phyloP scores from a whole-genome alignment of 805 yeast species.

The Pichia rugopelliculosa region DNA sequence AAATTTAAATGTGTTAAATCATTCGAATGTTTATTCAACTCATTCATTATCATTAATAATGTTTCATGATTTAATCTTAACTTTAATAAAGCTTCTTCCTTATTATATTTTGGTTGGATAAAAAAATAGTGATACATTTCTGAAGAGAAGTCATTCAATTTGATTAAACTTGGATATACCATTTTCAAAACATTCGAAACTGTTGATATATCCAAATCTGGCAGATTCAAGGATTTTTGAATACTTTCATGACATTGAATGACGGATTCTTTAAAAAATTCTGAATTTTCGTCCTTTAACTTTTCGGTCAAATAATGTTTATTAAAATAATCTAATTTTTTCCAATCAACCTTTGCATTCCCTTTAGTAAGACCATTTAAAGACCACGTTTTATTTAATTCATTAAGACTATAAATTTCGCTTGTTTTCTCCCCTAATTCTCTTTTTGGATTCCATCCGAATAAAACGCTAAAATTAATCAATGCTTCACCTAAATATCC shows the following conservation, averaged over 20 bases:
- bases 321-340: slow-evolving; percentile 71
- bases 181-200: slow-evolving; percentile 34
- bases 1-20: slow-evolving; percentile 11
- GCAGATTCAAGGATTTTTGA: neutral
- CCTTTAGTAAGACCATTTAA: slow-evolving; percentile 80
- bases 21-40: slow-evolving; percentile 7
- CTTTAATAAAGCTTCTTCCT: slow-evolving; percentile 12
- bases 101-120: slow-evolving; percentile 27
- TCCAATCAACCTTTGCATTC: slow-evolving; percentile 82
- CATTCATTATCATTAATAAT: slow-evolving; percentile 1
- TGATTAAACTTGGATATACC: slow-evolving; percentile 44
- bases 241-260: slow-evolving; percentile 17
- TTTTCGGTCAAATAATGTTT: slow-evolving; percentile 51
- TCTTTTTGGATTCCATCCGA: slow-evolving; percentile 91
- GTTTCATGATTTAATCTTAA: slow-evolving; percentile 12
- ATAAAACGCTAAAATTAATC: slow-evolving; percentile 76
- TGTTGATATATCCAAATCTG: slow-evolving; percentile 24
- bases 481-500: slow-evolving; percentile 85
- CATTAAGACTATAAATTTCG: slow-evolving; percentile 45
- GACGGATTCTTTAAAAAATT: slow-evolving; percentile 31
- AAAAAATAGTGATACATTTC: slow-evolving; percentile 45
- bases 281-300: slow-evolving; percentile 30
- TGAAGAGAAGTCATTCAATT: slow-evolving; percentile 43
- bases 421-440: slow-evolving; percentile 38
- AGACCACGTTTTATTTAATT: slow-evolving; percentile 50